phyloP scores from a whole-genome alignment of 2,329 filamentous ascomycete genomes.

The Lachnellula willkommii region DNA sequence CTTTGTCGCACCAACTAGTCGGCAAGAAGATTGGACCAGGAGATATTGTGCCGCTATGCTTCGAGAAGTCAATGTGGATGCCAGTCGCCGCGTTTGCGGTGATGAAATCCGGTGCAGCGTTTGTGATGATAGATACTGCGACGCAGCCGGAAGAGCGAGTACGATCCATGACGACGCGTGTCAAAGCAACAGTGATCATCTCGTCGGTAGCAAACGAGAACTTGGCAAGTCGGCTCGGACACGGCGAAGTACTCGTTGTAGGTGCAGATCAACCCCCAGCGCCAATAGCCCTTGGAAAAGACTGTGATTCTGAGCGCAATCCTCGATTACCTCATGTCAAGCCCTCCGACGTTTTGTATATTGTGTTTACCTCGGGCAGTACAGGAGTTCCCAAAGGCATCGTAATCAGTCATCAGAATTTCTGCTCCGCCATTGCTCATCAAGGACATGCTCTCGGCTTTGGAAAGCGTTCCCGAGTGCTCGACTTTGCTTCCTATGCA shows the following conservation, averaged over 20 bases:
- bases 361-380: slow-evolving; percentile 26
- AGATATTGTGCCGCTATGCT: slow-evolving; percentile 23
- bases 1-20: slow-evolving; percentile 16
- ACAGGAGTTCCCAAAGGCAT: slow-evolving; percentile 39
- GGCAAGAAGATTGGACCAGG: slow-evolving; percentile 15
- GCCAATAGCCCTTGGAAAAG: not conserved
- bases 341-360: slow-evolving; percentile 30
- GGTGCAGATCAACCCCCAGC: not conserved
- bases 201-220: slow-evolving; percentile 5
- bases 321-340: not conserved
- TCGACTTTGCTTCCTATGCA: not conserved
- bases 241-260: not conserved
- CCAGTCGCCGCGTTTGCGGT: slow-evolving; percentile 23
- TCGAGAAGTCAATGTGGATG: slow-evolving; percentile 25
- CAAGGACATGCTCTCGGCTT: not conserved
- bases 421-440: slow-evolving; percentile 10
- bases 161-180: not conserved
- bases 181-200: not conserved
- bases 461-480: not conserved
- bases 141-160: slow-evolving; percentile 10
- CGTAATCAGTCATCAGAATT: slow-evolving; percentile 27
- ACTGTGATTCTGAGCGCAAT: not conserved
- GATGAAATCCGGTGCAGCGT: slow-evolving; percentile 23
- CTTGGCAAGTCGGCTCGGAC: not conserved
- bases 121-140: slow-evolving; percentile 27